These are phyloP conservation scores for Fonsecaea monophora DNA, from an alignment of 2,329 filamentous ascomycete species.

Conservation along the genomic window DNA sequence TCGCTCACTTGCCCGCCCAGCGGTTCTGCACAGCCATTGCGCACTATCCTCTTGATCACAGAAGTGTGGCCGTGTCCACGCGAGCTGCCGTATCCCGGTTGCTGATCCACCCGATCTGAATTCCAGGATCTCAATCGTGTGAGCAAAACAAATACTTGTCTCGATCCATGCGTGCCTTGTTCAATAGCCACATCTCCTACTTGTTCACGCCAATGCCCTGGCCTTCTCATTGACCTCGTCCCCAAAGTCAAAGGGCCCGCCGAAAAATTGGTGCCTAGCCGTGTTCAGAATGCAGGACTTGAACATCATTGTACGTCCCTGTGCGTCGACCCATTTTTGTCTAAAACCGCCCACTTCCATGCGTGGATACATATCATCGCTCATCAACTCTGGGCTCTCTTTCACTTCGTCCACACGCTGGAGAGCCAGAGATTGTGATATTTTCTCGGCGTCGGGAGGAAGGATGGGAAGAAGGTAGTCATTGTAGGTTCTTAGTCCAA, in stretches of 20 bases:
- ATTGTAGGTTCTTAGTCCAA: constrained; percentile 24
- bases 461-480: constrained; percentile 27
- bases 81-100: background rate
- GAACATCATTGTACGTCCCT: constrained; percentile 22
- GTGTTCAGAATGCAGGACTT: constrained; percentile 22
- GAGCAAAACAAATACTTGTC: background rate
- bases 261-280: constrained; percentile 24
- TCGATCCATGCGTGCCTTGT: background rate
- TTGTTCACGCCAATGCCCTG: constrained; percentile 15
- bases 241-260: constrained; percentile 27
- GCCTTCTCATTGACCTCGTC: constrained; percentile 26
- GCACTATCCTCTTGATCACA: background rate
- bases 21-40: background rate
- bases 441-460: constrained; percentile 22
- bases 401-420: constrained; percentile 4
- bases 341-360: constrained; percentile 19
- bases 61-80: background rate
- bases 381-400: constrained; percentile 18
- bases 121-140: background rate
- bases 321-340: constrained; percentile 27
- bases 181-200: background rate
- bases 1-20: background rate
- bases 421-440: constrained; percentile 20
- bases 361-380: constrained; percentile 29
- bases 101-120: background rate